These are phyloP conservation scores for Schizochytrium sp. DNA, from an alignment of 108 stramenopile species.

Conservation along the genomic window DNA sequence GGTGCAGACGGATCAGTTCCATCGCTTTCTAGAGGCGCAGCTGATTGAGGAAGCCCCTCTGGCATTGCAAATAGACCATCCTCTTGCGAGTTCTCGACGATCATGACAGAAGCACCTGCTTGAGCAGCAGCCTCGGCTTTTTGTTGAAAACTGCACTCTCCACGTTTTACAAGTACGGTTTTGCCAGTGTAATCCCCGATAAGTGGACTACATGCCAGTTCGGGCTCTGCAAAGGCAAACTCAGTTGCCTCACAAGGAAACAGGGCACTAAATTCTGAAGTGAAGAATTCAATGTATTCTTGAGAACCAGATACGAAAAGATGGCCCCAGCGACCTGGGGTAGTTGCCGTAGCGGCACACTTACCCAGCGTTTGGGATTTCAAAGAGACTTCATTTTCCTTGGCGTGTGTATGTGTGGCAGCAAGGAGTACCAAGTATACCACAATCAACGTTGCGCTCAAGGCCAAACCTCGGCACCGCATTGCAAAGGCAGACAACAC, in stretches of 20 bases:
- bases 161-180: conserved; percentile 24
- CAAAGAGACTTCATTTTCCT: too few relatives aligned
- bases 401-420: too few relatives aligned
- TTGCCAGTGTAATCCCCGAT: background rate
- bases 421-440: too few relatives aligned
- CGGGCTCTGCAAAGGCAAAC: background rate
- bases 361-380: background rate
- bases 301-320: background rate
- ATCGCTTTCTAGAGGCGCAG: background rate
- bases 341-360: background rate
- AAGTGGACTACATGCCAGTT: background rate
- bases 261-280: background rate
- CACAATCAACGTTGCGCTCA: too few relatives aligned
- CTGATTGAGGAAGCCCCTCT: background rate
- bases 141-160: conserved; percentile 16
- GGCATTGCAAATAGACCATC: conserved; percentile 32
- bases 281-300: conserved; percentile 33
- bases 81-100: conserved; percentile 1
- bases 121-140: conserved; percentile 20
- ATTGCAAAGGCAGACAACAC: too few relatives aligned
- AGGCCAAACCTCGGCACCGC: too few relatives aligned
- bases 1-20: background rate
- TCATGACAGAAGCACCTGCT: conserved; percentile 27
- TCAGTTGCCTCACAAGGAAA: background rate
- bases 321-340: conserved; percentile 43